Evolutionary conservation across 2,329 filamentous ascomycete genomes (phyloP).

Genomic region (Pyrenophora teres): DNA sequence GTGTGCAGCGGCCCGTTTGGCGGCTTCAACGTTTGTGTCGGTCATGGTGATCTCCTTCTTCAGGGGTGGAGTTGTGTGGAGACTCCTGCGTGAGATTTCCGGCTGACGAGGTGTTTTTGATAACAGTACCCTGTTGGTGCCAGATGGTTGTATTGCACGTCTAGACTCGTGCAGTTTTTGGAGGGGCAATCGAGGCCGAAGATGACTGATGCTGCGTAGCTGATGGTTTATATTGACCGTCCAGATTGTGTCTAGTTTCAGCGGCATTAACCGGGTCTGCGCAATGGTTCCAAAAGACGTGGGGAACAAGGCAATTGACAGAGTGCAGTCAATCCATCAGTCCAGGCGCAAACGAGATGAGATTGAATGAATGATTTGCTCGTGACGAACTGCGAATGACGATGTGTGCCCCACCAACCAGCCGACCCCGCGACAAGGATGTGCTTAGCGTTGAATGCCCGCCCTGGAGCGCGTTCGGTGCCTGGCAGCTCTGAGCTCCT

Average conservation of each 20-base stretch:
- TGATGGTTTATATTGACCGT: slow-evolving; percentile 30
- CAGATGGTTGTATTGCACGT: slow-evolving; percentile 6
- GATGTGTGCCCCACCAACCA: slow-evolving; percentile 12
- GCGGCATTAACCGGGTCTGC: slow-evolving; percentile 20
- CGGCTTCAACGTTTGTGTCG: slow-evolving; percentile 62
- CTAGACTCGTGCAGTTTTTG: slow-evolving; percentile 19
- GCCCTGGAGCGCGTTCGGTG: slow-evolving; percentile 1
- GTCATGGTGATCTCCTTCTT: slow-evolving; percentile 29
- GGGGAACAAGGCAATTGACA: background rate
- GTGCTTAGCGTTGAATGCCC: slow-evolving; percentile 14
- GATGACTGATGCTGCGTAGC: slow-evolving; percentile 38
- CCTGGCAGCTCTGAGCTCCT: slow-evolving; percentile 1
- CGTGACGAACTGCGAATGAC: slow-evolving; percentile 10
- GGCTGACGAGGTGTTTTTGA: background rate
- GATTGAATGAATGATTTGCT: slow-evolving; percentile 5
- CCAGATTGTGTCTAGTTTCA: slow-evolving; percentile 9
- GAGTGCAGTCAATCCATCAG: too few species aligned
- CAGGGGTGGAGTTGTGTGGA: slow-evolving; percentile 14
- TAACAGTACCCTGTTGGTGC: slow-evolving; percentile 2
- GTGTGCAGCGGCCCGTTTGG: slow-evolving; percentile 75
- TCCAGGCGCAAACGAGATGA: background rate
- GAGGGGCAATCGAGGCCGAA: slow-evolving; percentile 23
- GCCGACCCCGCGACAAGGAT: slow-evolving; percentile 19
- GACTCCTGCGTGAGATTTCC: background rate
- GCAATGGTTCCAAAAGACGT: background rate